Evolutionary conservation across 1,139 yeast genomes (phyloP).

Genomic region (Ashbya aceris): DNA sequence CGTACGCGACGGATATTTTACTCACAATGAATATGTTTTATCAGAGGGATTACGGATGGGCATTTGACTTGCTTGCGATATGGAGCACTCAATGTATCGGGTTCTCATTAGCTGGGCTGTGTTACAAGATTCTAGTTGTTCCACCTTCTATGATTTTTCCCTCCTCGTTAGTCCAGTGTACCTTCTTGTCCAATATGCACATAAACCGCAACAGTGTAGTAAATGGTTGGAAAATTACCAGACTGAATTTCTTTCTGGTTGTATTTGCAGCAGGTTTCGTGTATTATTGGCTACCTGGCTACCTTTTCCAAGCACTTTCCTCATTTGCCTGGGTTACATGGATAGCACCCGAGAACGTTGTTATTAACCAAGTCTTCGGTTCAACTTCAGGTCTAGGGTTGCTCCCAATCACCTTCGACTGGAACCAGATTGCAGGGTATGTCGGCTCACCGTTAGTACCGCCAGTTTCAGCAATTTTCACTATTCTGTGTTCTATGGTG

Average conservation of each 20-base stretch:
- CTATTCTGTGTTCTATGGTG: conserved; percentile 40
- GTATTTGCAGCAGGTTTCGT: conserved; percentile 34
- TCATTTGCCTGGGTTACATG: conserved; percentile 47
- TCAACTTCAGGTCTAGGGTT: conserved; percentile 51
- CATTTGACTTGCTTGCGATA: conserved; percentile 42
- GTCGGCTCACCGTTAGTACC: conserved; percentile 60
- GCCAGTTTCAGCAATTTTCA: conserved; percentile 49
- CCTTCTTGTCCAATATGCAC: conserved; percentile 47
- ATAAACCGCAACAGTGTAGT: conserved; percentile 39
- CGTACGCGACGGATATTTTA: conserved; percentile 53
- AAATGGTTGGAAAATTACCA: conserved; percentile 45
- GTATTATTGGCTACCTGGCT: conserved; percentile 50
- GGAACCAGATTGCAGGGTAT: conserved; percentile 49
- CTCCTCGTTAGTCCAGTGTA: conserved; percentile 44
- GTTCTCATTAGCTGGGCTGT: conserved; percentile 54
- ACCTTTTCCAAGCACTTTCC: conserved; percentile 40
- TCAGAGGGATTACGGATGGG: conserved; percentile 41
- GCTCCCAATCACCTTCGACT: conserved; percentile 52
- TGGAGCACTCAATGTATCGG: conserved; percentile 56
- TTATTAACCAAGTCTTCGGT: conserved; percentile 56
- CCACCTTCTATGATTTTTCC: conserved; percentile 68
- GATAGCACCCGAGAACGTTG: conserved; percentile 46
- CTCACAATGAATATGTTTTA: conserved; percentile 42
- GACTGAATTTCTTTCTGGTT: conserved; percentile 39
- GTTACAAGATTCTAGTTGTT: conserved; percentile 47